Base-by-base conservation (phyloP, 139 green algal genomes). In the Coelastrella sp. region DNA sequence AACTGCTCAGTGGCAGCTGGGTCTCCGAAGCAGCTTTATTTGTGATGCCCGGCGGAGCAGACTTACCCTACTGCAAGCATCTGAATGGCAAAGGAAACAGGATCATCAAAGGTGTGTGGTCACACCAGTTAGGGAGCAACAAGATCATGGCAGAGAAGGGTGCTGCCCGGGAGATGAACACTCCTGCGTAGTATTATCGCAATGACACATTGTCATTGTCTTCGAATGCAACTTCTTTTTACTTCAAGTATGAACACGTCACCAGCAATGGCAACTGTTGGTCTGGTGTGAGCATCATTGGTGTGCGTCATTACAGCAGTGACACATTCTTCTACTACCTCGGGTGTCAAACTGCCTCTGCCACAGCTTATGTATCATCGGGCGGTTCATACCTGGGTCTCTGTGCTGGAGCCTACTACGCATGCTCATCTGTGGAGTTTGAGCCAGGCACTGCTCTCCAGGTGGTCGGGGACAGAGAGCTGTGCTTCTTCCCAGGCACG, bases 371-470 rank as follows among this genome's bases (percentile, higher is more conserved):
- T 73, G 93, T 96, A 21, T 71, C 84, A 21, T 38, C 32, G 0
- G 91, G 91, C 4, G 92, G 92, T 0, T 57, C 88, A 1, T 96
- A 96, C 84, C 68, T 96, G 0, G 94, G 94, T 8, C 80, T 96
- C 5, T 96, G 94, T 74, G 93, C 93, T 7, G 93, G 93, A 2
- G 93, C 94, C 15, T 96, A 96, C 86, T 96, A 95, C 63, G 93
- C 79, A 0, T 92, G 73, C 59, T 19, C 66, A 2, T 19, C 78
- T 0, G 85, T 94, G 2, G 89, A 93, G 60, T 96, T 96, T 79
- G 94, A 96, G 85, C 67, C 85, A 0, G 93, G 93, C 17, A 21
- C 51, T 62, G 66, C 73, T 19, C 68, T 94, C 38, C 84, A 93
- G 78, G 94, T 96, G 11, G 60, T 90, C 0, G 94, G 92, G 0